phyloP scores from a whole-genome alignment of 164 flowering plant genomes.

The Magnolia changhungtana region DNA sequence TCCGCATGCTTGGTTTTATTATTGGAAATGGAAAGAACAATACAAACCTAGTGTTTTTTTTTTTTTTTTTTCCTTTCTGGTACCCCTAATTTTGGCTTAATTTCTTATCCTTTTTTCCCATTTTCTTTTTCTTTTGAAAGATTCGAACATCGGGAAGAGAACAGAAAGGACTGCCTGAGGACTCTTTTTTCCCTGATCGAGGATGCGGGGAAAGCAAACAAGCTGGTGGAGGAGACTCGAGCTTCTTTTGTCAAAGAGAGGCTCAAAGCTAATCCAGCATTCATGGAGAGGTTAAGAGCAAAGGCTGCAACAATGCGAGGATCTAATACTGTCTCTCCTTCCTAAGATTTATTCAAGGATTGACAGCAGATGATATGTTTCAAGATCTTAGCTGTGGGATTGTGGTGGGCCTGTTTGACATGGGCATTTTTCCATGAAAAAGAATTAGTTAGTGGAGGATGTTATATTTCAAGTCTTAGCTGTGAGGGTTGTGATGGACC shows the following conservation, averaged over 20 bases:
- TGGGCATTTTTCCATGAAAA: neutral
- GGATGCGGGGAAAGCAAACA: slow-evolving; percentile 83
- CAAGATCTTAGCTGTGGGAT: slow-evolving; percentile 3
- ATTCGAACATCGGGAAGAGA: slow-evolving; percentile 95
- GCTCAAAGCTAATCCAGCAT: slow-evolving; percentile 72
- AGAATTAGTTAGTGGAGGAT: neutral
- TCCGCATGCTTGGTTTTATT: too few species aligned
- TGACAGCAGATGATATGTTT: neutral
- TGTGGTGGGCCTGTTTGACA: neutral
- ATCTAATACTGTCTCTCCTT: slow-evolving; percentile 13
- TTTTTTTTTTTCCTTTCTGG: too few species aligned
- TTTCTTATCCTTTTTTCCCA: too few species aligned
- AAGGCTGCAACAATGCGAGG: slow-evolving; percentile 38
- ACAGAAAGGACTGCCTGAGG: slow-evolving; percentile 92
- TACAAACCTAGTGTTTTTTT: too few species aligned
- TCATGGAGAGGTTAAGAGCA: slow-evolving; percentile 77
- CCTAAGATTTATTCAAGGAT: neutral
- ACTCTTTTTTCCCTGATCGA: slow-evolving; percentile 72
- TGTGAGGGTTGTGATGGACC: neutral
- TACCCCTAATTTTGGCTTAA: too few species aligned
- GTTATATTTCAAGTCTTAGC: neutral
- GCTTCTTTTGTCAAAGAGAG: slow-evolving; percentile 64
- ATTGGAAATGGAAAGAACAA: too few species aligned
- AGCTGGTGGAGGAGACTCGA: slow-evolving; percentile 68
- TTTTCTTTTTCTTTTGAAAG: slow-evolving; percentile 27